phyloP scores from a whole-genome alignment of 2,329 filamentous ascomycete species.

The Capronia coronata region DNA sequence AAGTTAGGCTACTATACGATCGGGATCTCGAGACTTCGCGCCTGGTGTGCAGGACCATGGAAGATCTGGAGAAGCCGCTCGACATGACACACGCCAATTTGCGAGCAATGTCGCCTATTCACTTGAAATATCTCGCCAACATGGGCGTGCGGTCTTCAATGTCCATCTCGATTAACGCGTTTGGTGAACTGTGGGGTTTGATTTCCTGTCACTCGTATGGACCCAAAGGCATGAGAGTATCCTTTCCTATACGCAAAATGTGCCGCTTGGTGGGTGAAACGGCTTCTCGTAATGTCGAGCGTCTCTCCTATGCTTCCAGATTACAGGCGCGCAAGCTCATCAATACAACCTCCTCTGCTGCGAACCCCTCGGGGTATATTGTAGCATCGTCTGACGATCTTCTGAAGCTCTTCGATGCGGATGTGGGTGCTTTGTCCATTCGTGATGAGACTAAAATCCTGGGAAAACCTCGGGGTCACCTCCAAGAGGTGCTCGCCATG shows the following conservation, averaged over 20 bases:
- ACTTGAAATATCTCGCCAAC: slow-evolving; percentile 77
- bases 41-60: slow-evolving; percentile 68
- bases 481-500: slow-evolving; percentile 76
- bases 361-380: slow-evolving; percentile 82
- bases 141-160: slow-evolving; percentile 92
- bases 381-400: slow-evolving; percentile 83
- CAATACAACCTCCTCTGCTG: slow-evolving; percentile 72
- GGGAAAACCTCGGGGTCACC: slow-evolving; percentile 60
- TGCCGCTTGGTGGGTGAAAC: slow-evolving; percentile 81
- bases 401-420: slow-evolving; percentile 75
- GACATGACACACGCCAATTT: slow-evolving; percentile 82
- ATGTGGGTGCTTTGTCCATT: slow-evolving; percentile 79
- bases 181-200: slow-evolving; percentile 77
- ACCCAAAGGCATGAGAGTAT: slow-evolving; percentile 72
- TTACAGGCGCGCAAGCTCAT: slow-evolving; percentile 82
- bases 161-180: slow-evolving; percentile 87
- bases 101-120: slow-evolving; percentile 83
- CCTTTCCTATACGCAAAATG: slow-evolving; percentile 87
- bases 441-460: slow-evolving; percentile 83
- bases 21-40: slow-evolving; percentile 72
- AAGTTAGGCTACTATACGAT: slow-evolving; percentile 80
- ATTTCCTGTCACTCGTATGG: slow-evolving; percentile 84
- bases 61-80: slow-evolving; percentile 67
- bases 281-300: slow-evolving; percentile 78
- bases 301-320: slow-evolving; percentile 76